These are phyloP conservation scores for cucumber (Cucumis sativus) DNA, from an alignment of 306 rosid species.

Conservation along the genomic window DNA sequence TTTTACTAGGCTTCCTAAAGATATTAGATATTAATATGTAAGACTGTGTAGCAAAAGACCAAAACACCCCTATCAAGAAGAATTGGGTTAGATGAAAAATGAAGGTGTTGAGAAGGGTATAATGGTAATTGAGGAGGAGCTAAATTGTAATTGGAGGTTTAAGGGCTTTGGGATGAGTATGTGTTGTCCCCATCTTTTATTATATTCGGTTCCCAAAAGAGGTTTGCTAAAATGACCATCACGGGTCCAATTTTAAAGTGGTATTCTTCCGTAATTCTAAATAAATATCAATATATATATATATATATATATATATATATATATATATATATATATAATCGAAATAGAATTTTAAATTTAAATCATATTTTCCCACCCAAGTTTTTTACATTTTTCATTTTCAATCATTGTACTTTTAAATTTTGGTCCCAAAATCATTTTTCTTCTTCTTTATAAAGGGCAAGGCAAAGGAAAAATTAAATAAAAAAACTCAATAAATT, in stretches of 20 bases:
- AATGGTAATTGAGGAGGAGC: background rate
- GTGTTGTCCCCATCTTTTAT: background rate
- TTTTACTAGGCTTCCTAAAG: background rate
- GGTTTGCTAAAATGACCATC: conserved; percentile 3
- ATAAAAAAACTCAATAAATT: too few species aligned
- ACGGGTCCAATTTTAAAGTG: background rate
- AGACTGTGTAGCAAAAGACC: background rate
- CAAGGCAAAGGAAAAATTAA: background rate
- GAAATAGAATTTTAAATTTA: background rate
- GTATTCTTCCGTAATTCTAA: background rate
- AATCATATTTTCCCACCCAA: background rate
- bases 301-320: background rate
- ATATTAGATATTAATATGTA: background rate
- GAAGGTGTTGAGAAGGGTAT: background rate
- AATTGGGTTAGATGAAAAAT: background rate
- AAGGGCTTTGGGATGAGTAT: background rate
- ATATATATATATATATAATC: background rate
- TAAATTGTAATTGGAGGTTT: background rate
- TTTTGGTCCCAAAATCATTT: background rate
- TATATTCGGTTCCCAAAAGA: background rate
- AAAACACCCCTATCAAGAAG: background rate
- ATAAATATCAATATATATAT: background rate
- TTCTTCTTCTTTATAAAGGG: background rate
- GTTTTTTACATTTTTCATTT: background rate
- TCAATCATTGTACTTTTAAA: background rate